Base-by-base conservation (phyloP, 495 filamentous ascomycete genomes). In the Neurospora terricola region DNA sequence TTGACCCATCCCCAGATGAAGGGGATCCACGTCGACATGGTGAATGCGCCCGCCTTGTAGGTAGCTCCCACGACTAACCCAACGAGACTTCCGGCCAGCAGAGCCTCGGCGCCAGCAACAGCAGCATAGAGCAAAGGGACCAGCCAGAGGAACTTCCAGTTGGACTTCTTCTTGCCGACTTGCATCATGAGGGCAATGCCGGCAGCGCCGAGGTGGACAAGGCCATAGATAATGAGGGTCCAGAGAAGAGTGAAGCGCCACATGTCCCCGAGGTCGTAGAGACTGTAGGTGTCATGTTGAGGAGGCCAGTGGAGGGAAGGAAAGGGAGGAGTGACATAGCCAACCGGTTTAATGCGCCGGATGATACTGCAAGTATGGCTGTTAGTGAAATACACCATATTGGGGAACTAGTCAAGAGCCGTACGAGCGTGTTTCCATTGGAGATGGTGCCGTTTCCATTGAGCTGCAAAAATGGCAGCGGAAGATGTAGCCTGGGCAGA, bases 11-110 rank as follows among this genome's bases (percentile, higher is more conserved):
- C 91, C 96, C 96, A 99, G 70, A 96, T 87, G 77, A 97, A 93
- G 16, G 96, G 96, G 48, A 97, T 91, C 96, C 96, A 99, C 3
- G 96, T 98, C 70, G 94, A 96, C 95, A 98, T 97, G 74, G 89
- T 83, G 78, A 97, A 97, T 81, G 90, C 92, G 38, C 94, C 96
- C 18, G 93, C 88, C 75, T 92, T 89, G 78, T 98, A 99, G 62
- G 96, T 89, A 7, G 91, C 92, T 34, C 93, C 94, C 12, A 99
- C 87, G 70, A 98, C 86, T 72, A 94, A 82, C 2, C 96, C 96
- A 73, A 97, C 90, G 39, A 98, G 86, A 79, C 92, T 97, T 16
- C 96, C 96, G 9, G 96, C 93, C 43, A 97, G 82, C 30, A 97
- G 75, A 5, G 91, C 95, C 80, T 98, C 94, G 71, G 93, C 79